Conservation (phyloP, 2,329 filamentous ascomycete species). For the Emericellopsis cladophorae region DNA sequence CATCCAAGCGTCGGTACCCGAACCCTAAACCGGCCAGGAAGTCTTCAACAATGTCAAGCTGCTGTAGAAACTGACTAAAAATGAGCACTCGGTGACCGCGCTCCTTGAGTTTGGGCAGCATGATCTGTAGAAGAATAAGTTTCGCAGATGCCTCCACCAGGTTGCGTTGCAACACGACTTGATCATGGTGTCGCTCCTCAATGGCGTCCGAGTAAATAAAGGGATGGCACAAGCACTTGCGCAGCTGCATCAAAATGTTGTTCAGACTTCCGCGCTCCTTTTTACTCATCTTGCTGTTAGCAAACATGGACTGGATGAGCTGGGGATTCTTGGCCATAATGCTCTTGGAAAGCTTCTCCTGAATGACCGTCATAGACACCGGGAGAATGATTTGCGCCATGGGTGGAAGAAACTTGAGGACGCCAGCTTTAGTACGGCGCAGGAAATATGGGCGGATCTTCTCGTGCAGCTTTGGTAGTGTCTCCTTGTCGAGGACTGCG, state of each 20-base stretch:
- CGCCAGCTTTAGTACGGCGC: conserved; percentile 75
- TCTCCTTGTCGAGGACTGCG: conserved; percentile 67
- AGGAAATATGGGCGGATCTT: conserved; percentile 64
- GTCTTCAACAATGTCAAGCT: conserved; percentile 84
- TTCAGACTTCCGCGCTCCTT: conserved; percentile 70
- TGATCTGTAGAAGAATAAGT: conserved; percentile 67
- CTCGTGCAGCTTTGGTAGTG: conserved; percentile 67
- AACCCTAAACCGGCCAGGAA: conserved; percentile 69
- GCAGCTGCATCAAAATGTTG: conserved; percentile 91
- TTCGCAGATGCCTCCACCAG: conserved; percentile 88
- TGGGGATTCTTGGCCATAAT: conserved; percentile 86
- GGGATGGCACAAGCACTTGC: conserved; percentile 90
- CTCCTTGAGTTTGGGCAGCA: conserved; percentile 77
- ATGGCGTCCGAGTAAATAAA: conserved; percentile 88
- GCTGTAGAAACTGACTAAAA: conserved; percentile 88
- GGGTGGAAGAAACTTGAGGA: conserved; percentile 81
- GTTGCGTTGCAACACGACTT: conserved; percentile 57
- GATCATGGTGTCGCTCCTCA: conserved; percentile 62
- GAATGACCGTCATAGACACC: conserved; percentile 86
- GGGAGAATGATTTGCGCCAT: conserved; percentile 94
- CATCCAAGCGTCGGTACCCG: conserved; percentile 71
- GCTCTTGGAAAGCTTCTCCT: conserved; percentile 88
- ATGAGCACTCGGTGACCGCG: conserved; percentile 84
- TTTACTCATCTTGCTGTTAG: conserved; percentile 50
- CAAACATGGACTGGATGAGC: conserved; percentile 78